Percentiles rank a stretch among this genome's conserved stretches.
Evolutionary conservation across 2,329 filamentous ascomycete species (phyloP).

Genomic region (Ophiocordyceps camponoti-floridani): DNA sequence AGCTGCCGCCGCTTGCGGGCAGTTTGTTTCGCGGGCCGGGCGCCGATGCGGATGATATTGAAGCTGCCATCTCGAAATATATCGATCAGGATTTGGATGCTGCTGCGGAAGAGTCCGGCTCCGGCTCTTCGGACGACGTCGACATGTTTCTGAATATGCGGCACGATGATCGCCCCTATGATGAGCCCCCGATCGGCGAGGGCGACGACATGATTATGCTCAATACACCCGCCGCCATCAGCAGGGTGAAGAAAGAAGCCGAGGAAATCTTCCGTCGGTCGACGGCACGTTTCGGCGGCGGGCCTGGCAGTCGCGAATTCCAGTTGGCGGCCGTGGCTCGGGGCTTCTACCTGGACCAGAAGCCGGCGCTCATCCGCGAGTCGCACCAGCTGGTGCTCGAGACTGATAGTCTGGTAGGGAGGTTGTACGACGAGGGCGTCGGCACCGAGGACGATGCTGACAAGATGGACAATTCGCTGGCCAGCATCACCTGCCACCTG

Average conservation of each 20-base stretch:
- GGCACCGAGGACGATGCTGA: slow-evolving; percentile 36
- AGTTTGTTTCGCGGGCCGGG: slow-evolving; percentile 15
- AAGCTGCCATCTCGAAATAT: slow-evolving; percentile 18
- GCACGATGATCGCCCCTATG: slow-evolving; percentile 20
- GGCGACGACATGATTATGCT: slow-evolving; percentile 36
- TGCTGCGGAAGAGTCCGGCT: slow-evolving; percentile 14
- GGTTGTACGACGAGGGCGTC: slow-evolving; percentile 45
- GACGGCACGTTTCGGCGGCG: slow-evolving; percentile 22
- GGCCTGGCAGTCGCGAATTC: slow-evolving; percentile 32
- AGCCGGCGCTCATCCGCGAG: slow-evolving; percentile 46
- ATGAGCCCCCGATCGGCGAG: slow-evolving; percentile 21
- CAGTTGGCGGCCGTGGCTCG: slow-evolving; percentile 56
- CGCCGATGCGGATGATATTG: slow-evolving; percentile 11
- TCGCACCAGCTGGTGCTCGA: slow-evolving; percentile 52
- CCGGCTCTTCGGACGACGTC: slow-evolving; percentile 13
- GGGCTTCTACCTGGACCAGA: slow-evolving; percentile 40
- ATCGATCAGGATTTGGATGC: slow-evolving; percentile 18
- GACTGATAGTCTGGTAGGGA: slow-evolving; percentile 54
- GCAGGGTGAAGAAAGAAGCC: slow-evolving; percentile 34
- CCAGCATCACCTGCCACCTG: slow-evolving; percentile 32
- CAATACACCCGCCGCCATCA: slow-evolving; percentile 34
- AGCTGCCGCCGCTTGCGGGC: slow-evolving; percentile 13
- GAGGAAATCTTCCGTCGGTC: slow-evolving; percentile 37
- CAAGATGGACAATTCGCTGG: slow-evolving; percentile 36
- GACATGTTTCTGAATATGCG: slow-evolving; percentile 33